phyloP scores from a whole-genome alignment of 768 basidiomycete genomes.

The Lactarius pseudohatsudake region DNA sequence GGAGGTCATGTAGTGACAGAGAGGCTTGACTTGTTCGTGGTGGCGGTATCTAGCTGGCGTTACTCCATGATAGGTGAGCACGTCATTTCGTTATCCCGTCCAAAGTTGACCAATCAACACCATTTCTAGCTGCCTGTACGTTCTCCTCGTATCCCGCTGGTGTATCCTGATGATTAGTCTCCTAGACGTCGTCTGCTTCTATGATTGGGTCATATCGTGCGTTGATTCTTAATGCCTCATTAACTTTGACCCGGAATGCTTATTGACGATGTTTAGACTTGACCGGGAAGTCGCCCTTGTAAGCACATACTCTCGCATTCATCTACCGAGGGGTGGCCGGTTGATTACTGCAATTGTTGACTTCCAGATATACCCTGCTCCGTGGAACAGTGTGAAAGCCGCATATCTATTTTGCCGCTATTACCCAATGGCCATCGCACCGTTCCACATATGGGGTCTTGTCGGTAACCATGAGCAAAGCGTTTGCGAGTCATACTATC shows the following conservation, averaged over 20 bases:
- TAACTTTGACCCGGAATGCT: background rate
- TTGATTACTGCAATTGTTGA: background rate
- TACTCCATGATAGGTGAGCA: constrained; percentile 18
- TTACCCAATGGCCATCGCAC: constrained; percentile 18
- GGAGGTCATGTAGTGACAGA: background rate
- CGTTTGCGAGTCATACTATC: constrained; percentile 10
- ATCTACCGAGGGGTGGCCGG: background rate
- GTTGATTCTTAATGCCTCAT: constrained; percentile 2
- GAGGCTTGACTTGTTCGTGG: background rate
- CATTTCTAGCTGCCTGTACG: constrained; percentile 16
- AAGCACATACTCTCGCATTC: background rate
- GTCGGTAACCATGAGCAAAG: constrained; percentile 1
- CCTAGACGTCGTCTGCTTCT: constrained; percentile 24
- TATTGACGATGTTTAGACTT: constrained; percentile 11
- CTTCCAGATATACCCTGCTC: constrained; percentile 20
- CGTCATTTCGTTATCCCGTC: background rate
- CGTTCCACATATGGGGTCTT: constrained; percentile 24
- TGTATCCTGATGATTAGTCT: background rate
- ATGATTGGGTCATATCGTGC: constrained; percentile 30
- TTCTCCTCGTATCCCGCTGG: background rate
- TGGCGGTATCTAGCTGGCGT: constrained; percentile 16
- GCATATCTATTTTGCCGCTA: constrained; percentile 28
- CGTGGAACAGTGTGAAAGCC: constrained; percentile 23
- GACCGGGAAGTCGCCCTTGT: constrained; percentile 23
- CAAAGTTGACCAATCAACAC: background rate